Percentiles rank a stretch among this genome's conserved stretches.
These are phyloP conservation scores for Auricularia sp. DNA, from an alignment of 768 basidiomycete genomes.

Conservation along the genomic window DNA sequence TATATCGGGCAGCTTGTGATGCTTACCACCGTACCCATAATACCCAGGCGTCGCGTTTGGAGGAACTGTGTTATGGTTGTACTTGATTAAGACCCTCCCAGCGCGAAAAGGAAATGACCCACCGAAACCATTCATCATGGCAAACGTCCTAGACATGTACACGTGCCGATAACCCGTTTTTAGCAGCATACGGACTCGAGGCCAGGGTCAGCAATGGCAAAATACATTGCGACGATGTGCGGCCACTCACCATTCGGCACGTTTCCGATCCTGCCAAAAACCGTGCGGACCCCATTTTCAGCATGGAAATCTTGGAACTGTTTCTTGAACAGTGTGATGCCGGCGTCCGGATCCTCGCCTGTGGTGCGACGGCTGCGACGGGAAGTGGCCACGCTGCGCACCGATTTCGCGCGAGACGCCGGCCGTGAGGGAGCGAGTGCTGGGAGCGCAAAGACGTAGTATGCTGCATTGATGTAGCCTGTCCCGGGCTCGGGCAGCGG, in stretches of 20 bases:
- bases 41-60: slow-evolving; percentile 77
- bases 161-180: slow-evolving; percentile 88
- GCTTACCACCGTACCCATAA: slow-evolving; percentile 78
- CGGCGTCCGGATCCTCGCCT: slow-evolving; percentile 19
- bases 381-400: slow-evolving; percentile 19
- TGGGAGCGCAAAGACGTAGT: slow-evolving; percentile 44
- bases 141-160: slow-evolving; percentile 92
- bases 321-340: slow-evolving; percentile 54
- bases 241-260: slow-evolving; percentile 61
- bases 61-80: slow-evolving; percentile 32
- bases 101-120: background rate
- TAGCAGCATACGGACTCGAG: slow-evolving; percentile 80
- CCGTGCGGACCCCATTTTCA: slow-evolving; percentile 88
- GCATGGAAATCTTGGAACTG: slow-evolving; percentile 80
- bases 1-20: background rate
- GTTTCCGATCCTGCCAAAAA: slow-evolving; percentile 85
- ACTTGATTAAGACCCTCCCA: background rate
- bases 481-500: slow-evolving; percentile 51
- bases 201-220: slow-evolving; percentile 2
- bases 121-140: slow-evolving; percentile 70
- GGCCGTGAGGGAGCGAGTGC: slow-evolving; percentile 14
- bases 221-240: slow-evolving; percentile 1
- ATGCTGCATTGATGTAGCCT: slow-evolving; percentile 55
- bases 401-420: slow-evolving; percentile 31
- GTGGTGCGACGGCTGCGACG: background rate